Percentiles rank a stretch among this genome's conserved stretches.
These are phyloP conservation scores for Coniferiporia sulphurascens DNA, from an alignment of 1,284 basidiomycete genomes.

Conservation along the genomic window DNA sequence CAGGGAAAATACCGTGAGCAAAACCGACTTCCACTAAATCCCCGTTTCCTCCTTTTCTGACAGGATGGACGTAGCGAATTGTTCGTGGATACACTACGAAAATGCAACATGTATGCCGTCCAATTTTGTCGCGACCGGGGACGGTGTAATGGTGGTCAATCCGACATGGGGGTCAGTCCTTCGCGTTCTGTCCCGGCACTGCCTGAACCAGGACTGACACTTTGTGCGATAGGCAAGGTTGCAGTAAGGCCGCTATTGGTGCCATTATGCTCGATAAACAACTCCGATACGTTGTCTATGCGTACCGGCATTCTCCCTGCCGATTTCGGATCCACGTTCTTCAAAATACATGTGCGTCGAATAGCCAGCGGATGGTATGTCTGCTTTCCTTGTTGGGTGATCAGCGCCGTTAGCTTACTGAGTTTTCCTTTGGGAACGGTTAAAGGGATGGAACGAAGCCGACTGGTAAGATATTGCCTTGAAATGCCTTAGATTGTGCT, in stretches of 20 bases:
- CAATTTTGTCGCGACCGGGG: constrained; percentile 19
- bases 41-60: too few relatives aligned
- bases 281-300: not conserved
- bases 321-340: constrained; percentile 16
- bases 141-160: constrained; percentile 17
- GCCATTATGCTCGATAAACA: constrained; percentile 15
- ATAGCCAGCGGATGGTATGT: constrained; percentile 11
- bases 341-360: constrained; percentile 2
- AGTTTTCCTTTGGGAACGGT: too few relatives aligned
- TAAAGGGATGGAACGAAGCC: constrained; percentile 8
- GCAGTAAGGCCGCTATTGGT: constrained; percentile 15
- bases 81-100: constrained; percentile 12
- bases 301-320: not conserved
- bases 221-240: constrained; percentile 13
- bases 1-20: constrained; percentile 5
- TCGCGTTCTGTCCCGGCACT: not conserved
- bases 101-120: constrained; percentile 10
- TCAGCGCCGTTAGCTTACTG: not conserved
- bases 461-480: not conserved
- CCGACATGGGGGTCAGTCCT: constrained; percentile 14
- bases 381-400: not conserved
- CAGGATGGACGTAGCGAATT: not conserved
- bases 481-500: not conserved
- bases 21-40: not conserved
- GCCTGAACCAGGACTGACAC: too few relatives aligned